Base-by-base conservation (phyloP, 306 rosid species). In the Luffa aegyptiaca region DNA sequence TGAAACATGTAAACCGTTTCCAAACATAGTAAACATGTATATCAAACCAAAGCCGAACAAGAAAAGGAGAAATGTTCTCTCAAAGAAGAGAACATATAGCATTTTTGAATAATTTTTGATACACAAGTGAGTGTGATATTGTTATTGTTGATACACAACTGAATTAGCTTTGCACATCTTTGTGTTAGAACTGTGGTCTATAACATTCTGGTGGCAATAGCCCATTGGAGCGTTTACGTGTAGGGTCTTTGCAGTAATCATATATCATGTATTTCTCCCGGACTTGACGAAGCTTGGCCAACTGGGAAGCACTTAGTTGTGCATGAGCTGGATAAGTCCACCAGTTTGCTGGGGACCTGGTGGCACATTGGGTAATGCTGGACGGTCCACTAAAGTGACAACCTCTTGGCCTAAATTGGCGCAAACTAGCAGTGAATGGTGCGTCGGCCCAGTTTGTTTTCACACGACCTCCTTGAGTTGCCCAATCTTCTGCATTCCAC, bases 401-500 rank as follows among this genome's bases (percentile, higher is more conserved):
- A 72, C 92, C 96, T 77, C 93, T 88, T 69, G 92, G 87, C 79
- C 98, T 86, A 41, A 93, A 92, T 56, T 58, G 83, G 17, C 80
- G 76, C 1, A 88, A 63, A 46, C 79, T 81, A 10, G 97, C 94
- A 39, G 31, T 84, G 86, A 92, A 94, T 41, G 97, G 98, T 13
- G 97, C 85, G 63, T 42, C 3, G n/a, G 31, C 83, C 96, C 96
- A 92, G 36, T 92, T 80, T n/a, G 84, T 86, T 87, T 94, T 89
- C 3, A 53, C 88, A 44, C 87, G 82, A 13, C 97, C 97, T n/a
- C 98, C 96, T 82, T 88, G 85, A 1, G 97, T 93, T 58, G 97
- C 97, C 98, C 97, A 90, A 63, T 87, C 76, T 78, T 91, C 94
- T 26, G 92, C 97, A 76, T 93, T 83, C 93, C 94, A 92, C 58